A percentile compares a stretch with the other conserved stretches of the same genome.
Evolutionary conservation across 169 alveolate species (phyloP).

Genomic region (Besnoitia besnoiti): DNA sequence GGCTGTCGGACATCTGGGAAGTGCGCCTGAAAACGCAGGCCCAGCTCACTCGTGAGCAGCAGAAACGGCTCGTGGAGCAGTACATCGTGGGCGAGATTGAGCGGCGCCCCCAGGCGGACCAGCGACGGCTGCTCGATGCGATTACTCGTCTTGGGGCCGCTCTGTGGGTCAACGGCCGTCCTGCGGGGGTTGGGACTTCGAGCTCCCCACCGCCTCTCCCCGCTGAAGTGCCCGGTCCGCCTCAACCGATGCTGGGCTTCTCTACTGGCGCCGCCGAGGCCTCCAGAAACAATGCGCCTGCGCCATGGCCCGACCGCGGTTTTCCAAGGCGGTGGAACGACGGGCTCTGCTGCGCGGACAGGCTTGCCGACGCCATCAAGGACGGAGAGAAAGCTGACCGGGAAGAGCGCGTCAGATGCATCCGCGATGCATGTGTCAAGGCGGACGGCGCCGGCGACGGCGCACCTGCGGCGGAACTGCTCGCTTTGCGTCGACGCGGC

Average conservation of each 20-base stretch:
- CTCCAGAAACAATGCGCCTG: neutral
- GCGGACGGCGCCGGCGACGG: no score
- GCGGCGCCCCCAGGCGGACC: constrained; percentile 39
- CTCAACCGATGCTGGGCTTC: neutral
- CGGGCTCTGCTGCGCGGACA: neutral
- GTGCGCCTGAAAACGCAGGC: constrained; percentile 50
- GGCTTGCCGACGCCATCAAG: neutral
- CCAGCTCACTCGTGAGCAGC: constrained; percentile 56
- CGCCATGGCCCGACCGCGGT: neutral
- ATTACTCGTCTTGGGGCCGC: constrained; percentile 58
- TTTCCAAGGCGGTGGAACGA: neutral
- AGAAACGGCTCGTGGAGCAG: constrained; percentile 59
- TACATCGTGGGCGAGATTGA: constrained; percentile 58
- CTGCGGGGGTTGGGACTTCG: neutral
- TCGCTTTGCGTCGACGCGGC: neutral
- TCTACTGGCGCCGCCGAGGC: neutral
- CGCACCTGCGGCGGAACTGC: neutral
- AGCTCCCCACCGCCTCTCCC: neutral
- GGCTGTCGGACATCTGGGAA: constrained; percentile 64
- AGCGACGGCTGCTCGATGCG: constrained; percentile 26
- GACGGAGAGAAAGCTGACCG: neutral
- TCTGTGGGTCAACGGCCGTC: constrained; percentile 52
- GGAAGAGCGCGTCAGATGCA: neutral
- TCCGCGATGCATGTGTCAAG: neutral
- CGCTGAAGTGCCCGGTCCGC: neutral